Base-by-base conservation (phyloP, 441 rosid species). In the Eutrema salsugineum region DNA sequence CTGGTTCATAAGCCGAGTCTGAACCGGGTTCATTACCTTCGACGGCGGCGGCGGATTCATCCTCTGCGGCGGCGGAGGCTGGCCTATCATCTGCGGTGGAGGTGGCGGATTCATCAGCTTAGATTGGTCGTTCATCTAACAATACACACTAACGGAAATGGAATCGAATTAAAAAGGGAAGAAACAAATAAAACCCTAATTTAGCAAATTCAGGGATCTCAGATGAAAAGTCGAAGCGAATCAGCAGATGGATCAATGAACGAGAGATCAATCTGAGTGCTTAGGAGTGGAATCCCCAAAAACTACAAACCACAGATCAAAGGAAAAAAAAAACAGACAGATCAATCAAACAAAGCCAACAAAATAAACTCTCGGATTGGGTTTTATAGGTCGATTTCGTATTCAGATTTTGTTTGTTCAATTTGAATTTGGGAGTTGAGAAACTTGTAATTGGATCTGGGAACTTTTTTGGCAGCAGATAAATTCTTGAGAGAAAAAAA, bases 1-100 rank as follows among this genome's bases (percentile, higher is more conserved):
- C 62, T 77, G 88, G 63, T 73, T 78, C 81, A 81, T 66, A 35
- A 81, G 76, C 76, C 87, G 87, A 5, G 86, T 46, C 67, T 78
- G 87, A 35, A 78, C 78, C 19, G 82, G 70, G 36, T 73, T 81
- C 82, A 83, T 63, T 63, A 84, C 53, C 77, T 63, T 84, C 14
- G 44, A 66, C 39, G 73, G 81, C 50, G 75, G 80, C 56, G 79
- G 93, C 15, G 48, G 78, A 84, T 84, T 80, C 81, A 83, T 72
- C 62, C 69, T 86, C 59, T 70, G 84, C 20, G 54, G 72, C 62
- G 79, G 60, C 5, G 71, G 72, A 36, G 68, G 62, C 22, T 63
- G 71, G n/a, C 50, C 60, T 19, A 72, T 15, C 72, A 68, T 79
- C 79, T 71, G 68, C 72, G 67, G 66, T 73, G 48, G 84, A 2